These are phyloP conservation scores for Arabidopsis lyrata DNA, from an alignment of 441 rosid genomes.

Conservation along the genomic window DNA sequence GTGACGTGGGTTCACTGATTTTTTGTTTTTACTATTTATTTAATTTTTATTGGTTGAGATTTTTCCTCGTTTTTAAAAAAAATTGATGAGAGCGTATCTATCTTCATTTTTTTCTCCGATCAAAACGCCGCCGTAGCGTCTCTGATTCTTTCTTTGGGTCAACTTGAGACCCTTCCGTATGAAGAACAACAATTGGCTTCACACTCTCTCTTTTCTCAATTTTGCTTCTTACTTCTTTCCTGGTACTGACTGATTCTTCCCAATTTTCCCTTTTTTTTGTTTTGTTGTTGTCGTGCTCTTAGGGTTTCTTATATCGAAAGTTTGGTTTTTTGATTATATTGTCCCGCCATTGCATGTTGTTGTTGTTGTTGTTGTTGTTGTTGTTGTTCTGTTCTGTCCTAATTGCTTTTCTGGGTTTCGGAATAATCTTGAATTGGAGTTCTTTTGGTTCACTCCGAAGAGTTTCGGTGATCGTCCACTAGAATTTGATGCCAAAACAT, in stretches of 20 bases:
- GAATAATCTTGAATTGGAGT: not conserved
- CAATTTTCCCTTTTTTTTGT: not conserved
- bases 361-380: no score
- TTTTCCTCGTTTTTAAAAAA: constrained; percentile 15
- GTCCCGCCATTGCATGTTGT: constrained; percentile 42
- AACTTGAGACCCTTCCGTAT: constrained; percentile 33
- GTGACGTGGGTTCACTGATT: not conserved
- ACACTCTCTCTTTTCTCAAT: constrained; percentile 6
- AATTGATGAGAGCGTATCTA: not conserved
- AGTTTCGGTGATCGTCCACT: constrained; percentile 3
- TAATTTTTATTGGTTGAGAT: not conserved
- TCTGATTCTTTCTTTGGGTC: constrained; percentile 16
- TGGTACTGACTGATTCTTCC: constrained; percentile 18
- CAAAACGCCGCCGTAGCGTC: constrained; percentile 34
- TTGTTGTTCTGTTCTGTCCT: not conserved
- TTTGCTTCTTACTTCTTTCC: constrained; percentile 15
- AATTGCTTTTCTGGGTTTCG: constrained; percentile 16
- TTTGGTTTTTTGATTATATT: constrained; percentile 9
- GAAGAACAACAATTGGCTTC: constrained; percentile 10
- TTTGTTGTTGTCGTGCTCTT: not conserved
- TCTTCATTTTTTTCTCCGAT: not conserved
- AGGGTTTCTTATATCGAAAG: constrained; percentile 15
- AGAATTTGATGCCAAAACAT: not conserved
- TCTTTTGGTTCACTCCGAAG: not conserved
- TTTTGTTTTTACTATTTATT: not conserved